phyloP scores from a whole-genome alignment of 148 eudicot species.

The Diospyros kaki region DNA sequence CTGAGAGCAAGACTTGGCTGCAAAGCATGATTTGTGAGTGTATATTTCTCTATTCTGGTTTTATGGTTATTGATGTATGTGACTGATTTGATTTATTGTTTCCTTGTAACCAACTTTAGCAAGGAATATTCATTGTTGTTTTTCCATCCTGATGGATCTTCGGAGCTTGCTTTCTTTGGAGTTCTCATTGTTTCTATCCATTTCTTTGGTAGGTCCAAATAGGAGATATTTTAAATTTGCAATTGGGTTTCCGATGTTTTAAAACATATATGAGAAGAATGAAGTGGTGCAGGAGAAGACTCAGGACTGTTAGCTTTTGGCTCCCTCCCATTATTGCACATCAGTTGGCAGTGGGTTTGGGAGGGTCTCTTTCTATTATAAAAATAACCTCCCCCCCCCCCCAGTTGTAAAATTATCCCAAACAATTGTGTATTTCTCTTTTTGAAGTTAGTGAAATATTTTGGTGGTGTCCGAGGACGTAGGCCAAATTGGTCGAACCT shows the following conservation, averaged over 20 bases:
- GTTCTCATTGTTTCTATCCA: background rate
- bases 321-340: background rate
- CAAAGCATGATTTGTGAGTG: conserved; percentile 26
- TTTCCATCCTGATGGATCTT: background rate
- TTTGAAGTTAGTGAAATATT: too few species aligned
- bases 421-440: too few species aligned
- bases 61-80: background rate
- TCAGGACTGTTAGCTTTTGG: background rate
- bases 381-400: too few species aligned
- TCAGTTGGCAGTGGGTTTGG: background rate
- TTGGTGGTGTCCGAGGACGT: too few species aligned
- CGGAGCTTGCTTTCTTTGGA: background rate
- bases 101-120: background rate
- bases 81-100: background rate
- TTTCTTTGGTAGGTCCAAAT: background rate
- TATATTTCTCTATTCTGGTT: conserved; percentile 2
- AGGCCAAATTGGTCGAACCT: too few species aligned
- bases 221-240: background rate
- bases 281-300: background rate
- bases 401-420: too few species aligned
- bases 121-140: too few species aligned
- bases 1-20: conserved; percentile 61
- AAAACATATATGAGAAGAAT: background rate
- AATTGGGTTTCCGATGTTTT: background rate
- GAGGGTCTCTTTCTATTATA: too few species aligned